Evolutionary conservation across 2,329 filamentous ascomycete species (phyloP).

Genomic region (Pseudocercospora ulei): DNA sequence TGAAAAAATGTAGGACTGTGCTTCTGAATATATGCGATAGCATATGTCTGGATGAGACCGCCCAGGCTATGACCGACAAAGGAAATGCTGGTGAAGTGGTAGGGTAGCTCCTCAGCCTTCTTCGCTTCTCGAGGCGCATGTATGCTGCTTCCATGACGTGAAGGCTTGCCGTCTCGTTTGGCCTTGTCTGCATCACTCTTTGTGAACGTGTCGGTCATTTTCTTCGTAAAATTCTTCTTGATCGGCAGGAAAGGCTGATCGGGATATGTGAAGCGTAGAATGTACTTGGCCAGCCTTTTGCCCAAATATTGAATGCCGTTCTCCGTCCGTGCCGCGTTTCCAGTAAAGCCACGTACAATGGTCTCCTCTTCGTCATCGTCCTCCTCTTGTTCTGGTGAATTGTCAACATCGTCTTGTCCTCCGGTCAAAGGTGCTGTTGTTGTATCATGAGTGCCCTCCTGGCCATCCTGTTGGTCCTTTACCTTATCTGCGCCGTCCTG

Average conservation of each 20-base stretch:
- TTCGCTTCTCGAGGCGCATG: conserved; percentile 41
- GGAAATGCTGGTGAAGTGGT: conserved; percentile 86
- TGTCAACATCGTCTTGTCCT: conserved; percentile 42
- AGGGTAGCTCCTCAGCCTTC: conserved; percentile 49
- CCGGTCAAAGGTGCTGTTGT: conserved; percentile 43
- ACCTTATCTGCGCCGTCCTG: conserved; percentile 11
- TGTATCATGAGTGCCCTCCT: conserved; percentile 13
- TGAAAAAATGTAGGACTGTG: conserved; percentile 88
- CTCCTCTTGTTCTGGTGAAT: conserved; percentile 44
- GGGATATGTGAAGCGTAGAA: conserved; percentile 82
- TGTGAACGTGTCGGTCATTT: conserved; percentile 43
- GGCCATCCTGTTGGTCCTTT: conserved; percentile 15
- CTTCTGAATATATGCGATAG: conserved; percentile 91
- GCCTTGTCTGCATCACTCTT: conserved; percentile 37
- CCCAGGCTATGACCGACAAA: conserved; percentile 89
- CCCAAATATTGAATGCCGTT: conserved; percentile 94
- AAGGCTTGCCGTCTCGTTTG: conserved; percentile 39
- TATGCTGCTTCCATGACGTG: conserved; percentile 55
- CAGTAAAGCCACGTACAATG: conserved; percentile 78
- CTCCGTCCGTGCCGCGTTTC: conserved; percentile 85
- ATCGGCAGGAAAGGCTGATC: conserved; percentile 77
- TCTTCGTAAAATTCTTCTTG: conserved; percentile 46
- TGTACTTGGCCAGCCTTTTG: conserved; percentile 83
- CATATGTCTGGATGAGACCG: conserved; percentile 83
- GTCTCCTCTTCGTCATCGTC: conserved; percentile 69